Evolutionary conservation across 257 asterid genomes (phyloP).

Genomic region (Scutellaria baicalensis): DNA sequence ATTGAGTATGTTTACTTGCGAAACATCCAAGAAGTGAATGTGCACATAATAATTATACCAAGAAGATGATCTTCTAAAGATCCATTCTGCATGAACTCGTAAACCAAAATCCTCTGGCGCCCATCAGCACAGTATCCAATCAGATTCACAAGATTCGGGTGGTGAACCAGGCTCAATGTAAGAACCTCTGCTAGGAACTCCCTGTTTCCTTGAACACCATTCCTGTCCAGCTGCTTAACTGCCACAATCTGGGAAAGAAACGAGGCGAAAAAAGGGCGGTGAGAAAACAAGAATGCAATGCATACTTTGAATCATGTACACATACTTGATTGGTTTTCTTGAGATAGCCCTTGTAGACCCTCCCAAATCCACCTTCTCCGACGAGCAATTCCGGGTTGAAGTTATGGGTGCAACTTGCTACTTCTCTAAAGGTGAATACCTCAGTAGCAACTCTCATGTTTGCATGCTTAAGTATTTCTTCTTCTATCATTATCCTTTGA

Average conservation of each 20-base stretch:
- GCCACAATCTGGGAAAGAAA: constrained; percentile 38
- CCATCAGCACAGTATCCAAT: constrained; percentile 93
- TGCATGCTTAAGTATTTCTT: constrained; percentile 46
- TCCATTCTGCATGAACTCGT: constrained; percentile 69
- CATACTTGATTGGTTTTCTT: constrained; percentile 64
- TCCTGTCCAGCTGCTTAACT: constrained; percentile 52
- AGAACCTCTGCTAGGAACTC: constrained; percentile 67
- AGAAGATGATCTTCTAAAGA: constrained; percentile 77
- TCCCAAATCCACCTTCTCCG: constrained; percentile 94
- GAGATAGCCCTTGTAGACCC: constrained; percentile 78
- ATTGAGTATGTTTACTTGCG: neutral
- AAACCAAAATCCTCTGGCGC: constrained; percentile 74
- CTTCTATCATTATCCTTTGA: constrained; percentile 47
- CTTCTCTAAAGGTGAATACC: constrained; percentile 80
- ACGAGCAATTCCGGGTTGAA: constrained; percentile 69
- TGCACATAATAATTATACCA: constrained; percentile 28
- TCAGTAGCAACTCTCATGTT: constrained; percentile 51
- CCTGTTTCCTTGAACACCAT: constrained; percentile 50
- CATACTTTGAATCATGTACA: neutral
- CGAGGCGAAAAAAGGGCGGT: neutral
- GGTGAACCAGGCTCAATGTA: constrained; percentile 69
- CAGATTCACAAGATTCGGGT: constrained; percentile 70
- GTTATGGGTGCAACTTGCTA: constrained; percentile 71
- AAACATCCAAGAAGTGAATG: neutral
- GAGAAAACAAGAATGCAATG: neutral